phyloP scores from a whole-genome alignment of 176 grass and related monocot genomes.

The Carex scoparia region DNA sequence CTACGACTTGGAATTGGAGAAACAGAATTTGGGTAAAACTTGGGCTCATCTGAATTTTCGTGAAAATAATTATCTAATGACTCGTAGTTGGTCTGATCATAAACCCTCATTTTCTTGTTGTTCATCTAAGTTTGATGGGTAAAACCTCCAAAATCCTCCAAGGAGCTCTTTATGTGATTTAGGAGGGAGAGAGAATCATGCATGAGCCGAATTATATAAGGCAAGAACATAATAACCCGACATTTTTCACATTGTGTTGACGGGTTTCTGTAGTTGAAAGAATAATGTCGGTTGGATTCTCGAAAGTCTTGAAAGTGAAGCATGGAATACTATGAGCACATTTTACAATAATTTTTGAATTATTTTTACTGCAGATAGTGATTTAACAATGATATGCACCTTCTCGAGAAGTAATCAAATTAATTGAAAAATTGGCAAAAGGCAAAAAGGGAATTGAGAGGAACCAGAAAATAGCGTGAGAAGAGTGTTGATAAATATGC shows the following conservation, averaged over 20 bases:
- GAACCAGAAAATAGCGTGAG: not conserved
- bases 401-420: not conserved
- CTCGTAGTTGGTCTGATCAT: slow-evolving; percentile 27
- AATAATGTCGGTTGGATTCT: slow-evolving; percentile 2
- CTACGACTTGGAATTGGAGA: slow-evolving; percentile 21
- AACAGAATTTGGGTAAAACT: slow-evolving; percentile 26
- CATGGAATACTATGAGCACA: not conserved
- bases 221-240: not conserved
- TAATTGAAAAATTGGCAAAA: not conserved
- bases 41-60: not conserved
- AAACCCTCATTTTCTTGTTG: slow-evolving; percentile 44
- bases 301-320: slow-evolving; percentile 9
- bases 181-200: not conserved
- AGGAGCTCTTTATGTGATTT: not conserved
- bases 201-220: slow-evolving; percentile 1
- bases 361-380: slow-evolving; percentile 9
- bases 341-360: not conserved
- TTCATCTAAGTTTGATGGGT: slow-evolving; percentile 38
- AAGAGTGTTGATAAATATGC: not conserved
- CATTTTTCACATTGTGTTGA: not conserved
- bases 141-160: not conserved
- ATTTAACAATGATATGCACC: slow-evolving; percentile 6
- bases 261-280: not conserved
- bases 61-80: slow-evolving; percentile 31
- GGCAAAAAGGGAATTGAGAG: not conserved